Evolutionary conservation across 148 eudicot genomes (phyloP).

Genomic region (Chenopodium formosanum): DNA sequence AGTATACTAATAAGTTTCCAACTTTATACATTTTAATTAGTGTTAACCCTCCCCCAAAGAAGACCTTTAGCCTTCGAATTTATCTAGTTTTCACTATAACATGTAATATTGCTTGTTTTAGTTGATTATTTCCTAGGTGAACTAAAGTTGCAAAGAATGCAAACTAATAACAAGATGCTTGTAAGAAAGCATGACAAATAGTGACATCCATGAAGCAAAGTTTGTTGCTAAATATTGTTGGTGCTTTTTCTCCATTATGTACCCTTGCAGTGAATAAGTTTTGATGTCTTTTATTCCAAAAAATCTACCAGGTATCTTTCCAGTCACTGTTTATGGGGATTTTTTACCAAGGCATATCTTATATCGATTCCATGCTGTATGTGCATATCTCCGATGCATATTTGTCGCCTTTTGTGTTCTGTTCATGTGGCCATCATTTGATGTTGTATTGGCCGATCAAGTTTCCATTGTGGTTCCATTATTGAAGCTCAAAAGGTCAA

Average conservation of each 20-base stretch:
- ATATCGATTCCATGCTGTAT: conserved; percentile 88
- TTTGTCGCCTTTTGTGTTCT: conserved; percentile 79
- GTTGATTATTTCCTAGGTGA: neutral
- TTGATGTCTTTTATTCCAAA: neutral
- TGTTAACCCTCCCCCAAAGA: neutral
- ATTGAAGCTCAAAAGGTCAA: conserved; percentile 58
- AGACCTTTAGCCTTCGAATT: too few species aligned
- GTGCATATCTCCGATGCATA: conserved; percentile 88
- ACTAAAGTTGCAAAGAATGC: neutral
- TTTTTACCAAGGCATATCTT: conserved; percentile 86
- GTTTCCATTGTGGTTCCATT: conserved; percentile 82
- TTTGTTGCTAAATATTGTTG: conserved; percentile 3
- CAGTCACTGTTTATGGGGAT: conserved; percentile 84
- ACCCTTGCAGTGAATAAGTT: neutral
- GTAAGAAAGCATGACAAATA: neutral
- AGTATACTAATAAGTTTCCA: neutral
- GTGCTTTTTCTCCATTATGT: neutral
- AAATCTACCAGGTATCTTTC: conserved; percentile 57
- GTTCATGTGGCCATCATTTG: conserved; percentile 81
- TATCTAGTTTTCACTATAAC: too few species aligned
- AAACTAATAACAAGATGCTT: neutral
- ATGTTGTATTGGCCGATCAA: conserved; percentile 84
- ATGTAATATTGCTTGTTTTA: neutral
- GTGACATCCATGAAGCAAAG: neutral
- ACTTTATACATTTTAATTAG: neutral